A percentile compares a stretch with the other conserved stretches of the same genome.
Conservation (phyloP, 495 filamentous ascomycete genomes). For the Bacidia gigantensis region DNA sequence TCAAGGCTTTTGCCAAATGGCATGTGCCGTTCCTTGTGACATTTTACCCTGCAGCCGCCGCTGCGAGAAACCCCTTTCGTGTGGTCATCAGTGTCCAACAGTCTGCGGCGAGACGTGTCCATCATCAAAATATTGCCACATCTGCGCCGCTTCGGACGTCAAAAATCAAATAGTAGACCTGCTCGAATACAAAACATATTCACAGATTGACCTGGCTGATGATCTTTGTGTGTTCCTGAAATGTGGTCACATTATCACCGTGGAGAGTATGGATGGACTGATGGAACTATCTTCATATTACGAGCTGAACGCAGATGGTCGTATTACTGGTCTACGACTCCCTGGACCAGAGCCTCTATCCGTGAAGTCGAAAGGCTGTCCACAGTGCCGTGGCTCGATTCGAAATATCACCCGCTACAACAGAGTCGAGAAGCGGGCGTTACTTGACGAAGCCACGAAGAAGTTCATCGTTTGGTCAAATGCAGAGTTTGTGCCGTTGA, state of each 20-base stretch:
- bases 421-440: conserved; percentile 45
- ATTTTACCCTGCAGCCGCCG: conserved; percentile 46
- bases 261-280: not conserved
- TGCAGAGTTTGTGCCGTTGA: conserved; percentile 33
- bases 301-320: not conserved
- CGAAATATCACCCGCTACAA: conserved; percentile 51
- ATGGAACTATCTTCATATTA: not conserved
- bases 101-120: conserved; percentile 51
- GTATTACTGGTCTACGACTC: not conserved
- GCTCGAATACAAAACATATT: conserved; percentile 2
- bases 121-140: conserved; percentile 33
- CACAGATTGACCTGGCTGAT: conserved; percentile 5
- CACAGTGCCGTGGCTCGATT: conserved; percentile 48
- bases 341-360: conserved; percentile 34
- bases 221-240: not conserved
- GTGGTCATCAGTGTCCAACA: conserved; percentile 50
- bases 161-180: conserved; percentile 7
- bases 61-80: conserved; percentile 39
- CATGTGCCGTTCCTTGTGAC: conserved; percentile 43
- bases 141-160: conserved; percentile 21
- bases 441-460: conserved; percentile 53
- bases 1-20: conserved; percentile 36
- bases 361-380: conserved; percentile 40
- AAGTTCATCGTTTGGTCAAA: conserved; percentile 44
- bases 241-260: conserved; percentile 1